Evolutionary conservation across 495 filamentous ascomycete genomes (phyloP).

Genomic region (Lophiotrema nucula): DNA sequence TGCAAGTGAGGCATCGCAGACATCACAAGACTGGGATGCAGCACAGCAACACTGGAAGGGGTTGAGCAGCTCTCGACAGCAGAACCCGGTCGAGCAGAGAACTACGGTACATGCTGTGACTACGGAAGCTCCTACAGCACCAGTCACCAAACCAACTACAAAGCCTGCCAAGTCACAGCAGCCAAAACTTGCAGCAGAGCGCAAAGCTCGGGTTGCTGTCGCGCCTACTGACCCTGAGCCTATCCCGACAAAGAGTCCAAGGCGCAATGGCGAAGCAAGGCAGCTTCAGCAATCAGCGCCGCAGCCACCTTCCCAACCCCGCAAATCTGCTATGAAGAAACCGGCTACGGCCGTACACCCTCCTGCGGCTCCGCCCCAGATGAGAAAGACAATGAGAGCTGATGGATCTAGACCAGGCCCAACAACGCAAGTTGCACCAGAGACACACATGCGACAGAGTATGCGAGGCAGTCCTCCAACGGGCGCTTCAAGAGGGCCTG

Average conservation of each 20-base stretch:
- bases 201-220: too few relatives aligned
- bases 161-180: too few relatives aligned
- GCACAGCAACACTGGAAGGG: constrained; percentile 65
- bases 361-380: constrained; percentile 14
- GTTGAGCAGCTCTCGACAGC: constrained; percentile 56
- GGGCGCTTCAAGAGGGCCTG: constrained; percentile 44
- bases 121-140: background rate
- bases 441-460: constrained; percentile 41
- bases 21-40: constrained; percentile 57
- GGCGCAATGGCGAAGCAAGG: constrained; percentile 31
- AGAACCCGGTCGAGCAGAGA: constrained; percentile 49
- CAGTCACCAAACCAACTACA: too few relatives aligned
- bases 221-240: too few relatives aligned
- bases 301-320: constrained; percentile 20
- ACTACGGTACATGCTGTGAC: background rate
- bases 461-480: constrained; percentile 41
- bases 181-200: too few relatives aligned
- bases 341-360: constrained; percentile 19
- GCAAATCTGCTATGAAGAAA: constrained; percentile 36
- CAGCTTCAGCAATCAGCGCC: constrained; percentile 4
- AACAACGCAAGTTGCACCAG: constrained; percentile 13
- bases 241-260: too few relatives aligned
- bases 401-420: constrained; percentile 1
- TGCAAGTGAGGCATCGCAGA: background rate
- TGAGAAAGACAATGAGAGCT: constrained; percentile 31